Conservation (phyloP, 129 eudicot genomes). For the Pulicaria dysenterica region DNA sequence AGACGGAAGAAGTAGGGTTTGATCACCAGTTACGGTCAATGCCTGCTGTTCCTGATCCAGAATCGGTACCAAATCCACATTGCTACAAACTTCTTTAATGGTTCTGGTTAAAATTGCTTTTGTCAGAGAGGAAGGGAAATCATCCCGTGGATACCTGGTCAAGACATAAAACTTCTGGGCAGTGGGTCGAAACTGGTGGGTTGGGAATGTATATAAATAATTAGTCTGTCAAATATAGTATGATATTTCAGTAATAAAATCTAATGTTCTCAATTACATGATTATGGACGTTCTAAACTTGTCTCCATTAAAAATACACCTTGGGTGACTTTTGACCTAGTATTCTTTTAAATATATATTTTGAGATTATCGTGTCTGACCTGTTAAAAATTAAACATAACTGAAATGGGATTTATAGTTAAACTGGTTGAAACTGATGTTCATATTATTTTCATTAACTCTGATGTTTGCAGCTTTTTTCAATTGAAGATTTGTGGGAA, state of each 20-base stretch:
- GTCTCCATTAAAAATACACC: background rate
- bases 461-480: constrained; percentile 54
- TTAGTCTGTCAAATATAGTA: background rate
- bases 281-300: background rate
- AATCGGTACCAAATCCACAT: constrained; percentile 48
- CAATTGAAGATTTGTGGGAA: constrained; percentile 85
- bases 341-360: background rate
- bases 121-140: background rate
- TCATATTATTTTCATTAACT: background rate
- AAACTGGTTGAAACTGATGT: background rate
- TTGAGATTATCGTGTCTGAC: background rate
- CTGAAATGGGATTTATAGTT: background rate
- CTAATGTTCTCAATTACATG: background rate
- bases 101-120: background rate
- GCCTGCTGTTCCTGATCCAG: constrained; percentile 90
- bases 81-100: constrained; percentile 5
- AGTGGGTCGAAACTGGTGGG: background rate
- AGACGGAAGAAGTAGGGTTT: constrained; percentile 83
- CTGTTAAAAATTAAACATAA: background rate
- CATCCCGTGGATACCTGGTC: background rate
- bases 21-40: constrained; percentile 72
- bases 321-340: background rate
- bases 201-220: background rate
- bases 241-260: background rate
- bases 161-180: background rate